Base-by-base conservation (phyloP, 2,329 filamentous ascomycete species). In the Alternaria metachromatica region DNA sequence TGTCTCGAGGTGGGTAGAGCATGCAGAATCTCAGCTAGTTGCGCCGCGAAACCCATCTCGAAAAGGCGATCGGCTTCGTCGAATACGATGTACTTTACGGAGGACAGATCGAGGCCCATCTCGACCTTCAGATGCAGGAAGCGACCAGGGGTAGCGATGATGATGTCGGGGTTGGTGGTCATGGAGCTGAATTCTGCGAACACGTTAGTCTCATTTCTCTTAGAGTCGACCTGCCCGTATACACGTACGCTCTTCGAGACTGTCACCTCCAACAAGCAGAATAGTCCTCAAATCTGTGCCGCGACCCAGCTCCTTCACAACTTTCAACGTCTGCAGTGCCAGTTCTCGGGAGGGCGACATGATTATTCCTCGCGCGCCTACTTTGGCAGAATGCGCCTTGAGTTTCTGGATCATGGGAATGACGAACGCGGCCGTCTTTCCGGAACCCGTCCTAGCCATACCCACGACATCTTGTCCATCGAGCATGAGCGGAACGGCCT, bases 381-480 rank as follows among this genome's bases (percentile, higher is more conserved):
- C 90, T 74, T 91, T 91, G 28, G 90, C 90, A 76, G 92, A 97
- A 80, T 99, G 96, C 23, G 89, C 87, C 80, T 94, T 96, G 65
- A 99, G 84, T 69, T 91, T 92, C 83, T 99, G 93, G 65, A 99
- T 94, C 95, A 99, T 97, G 46, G 96, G 96, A 68, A 99, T 96
- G 25, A 98, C 94, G 80, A 99, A 99, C 21, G 96, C 96, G 1
- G 94, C 96, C 1, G 96, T 99, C 84, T 99, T 99, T 83, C 96
- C 96, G 20, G 94, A 98, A 78, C 96, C 96, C n/a, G 96, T 99
- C 70, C 96, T 87, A 8, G 96, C 96, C 96, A 99, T 99, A 70
- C 94, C 96, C 23, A 99, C 95, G n/a, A 98, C 92, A 86, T 99
- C 96, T 81, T 94, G 92, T 58, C 91, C 88, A 65, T 96, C 92